A percentile compares a stretch with the other conserved stretches of the same genome.
These are phyloP conservation scores for Corynascus novoguineensis DNA, from an alignment of 495 filamentous ascomycete species.

Conservation along the genomic window DNA sequence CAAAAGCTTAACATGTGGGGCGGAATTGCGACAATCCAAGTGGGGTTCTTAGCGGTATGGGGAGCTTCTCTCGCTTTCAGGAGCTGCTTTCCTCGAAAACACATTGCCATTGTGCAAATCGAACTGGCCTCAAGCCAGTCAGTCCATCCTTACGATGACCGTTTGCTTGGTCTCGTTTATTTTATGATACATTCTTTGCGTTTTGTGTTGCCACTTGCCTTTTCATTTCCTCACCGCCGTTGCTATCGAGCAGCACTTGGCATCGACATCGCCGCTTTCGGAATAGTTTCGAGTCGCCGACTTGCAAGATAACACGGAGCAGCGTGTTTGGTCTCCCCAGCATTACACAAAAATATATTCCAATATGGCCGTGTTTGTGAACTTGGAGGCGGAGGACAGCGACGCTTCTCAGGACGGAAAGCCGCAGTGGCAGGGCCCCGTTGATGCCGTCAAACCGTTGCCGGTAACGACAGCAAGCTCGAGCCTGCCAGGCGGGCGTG, in stretches of 20 bases:
- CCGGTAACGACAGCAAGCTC: slow-evolving; percentile 3
- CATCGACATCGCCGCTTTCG: background rate
- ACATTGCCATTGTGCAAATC: slow-evolving; percentile 1
- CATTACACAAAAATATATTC: background rate
- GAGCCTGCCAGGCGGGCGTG: background rate
- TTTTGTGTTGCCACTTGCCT: background rate
- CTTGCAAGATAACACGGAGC: background rate
- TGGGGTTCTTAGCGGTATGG: slow-evolving; percentile 4
- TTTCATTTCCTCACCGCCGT: background rate
- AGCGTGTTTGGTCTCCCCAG: background rate
- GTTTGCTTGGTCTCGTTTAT: background rate
- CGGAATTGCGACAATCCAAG: background rate
- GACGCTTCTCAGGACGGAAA: slow-evolving; percentile 38
- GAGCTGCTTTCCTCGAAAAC: background rate
- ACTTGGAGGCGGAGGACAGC: slow-evolving; percentile 53
- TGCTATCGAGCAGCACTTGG: background rate
- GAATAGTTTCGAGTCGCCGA: background rate
- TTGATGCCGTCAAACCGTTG: slow-evolving; percentile 7
- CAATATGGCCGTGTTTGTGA: slow-evolving; percentile 59
- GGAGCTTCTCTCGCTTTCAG: background rate
- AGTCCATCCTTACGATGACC: slow-evolving; percentile 1
- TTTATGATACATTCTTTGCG: slow-evolving; percentile 1
- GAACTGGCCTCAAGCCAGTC: slow-evolving; percentile 12
- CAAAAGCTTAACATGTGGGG: slow-evolving; percentile 1
- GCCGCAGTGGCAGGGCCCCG: background rate